Conservation (phyloP, 2,329 filamentous ascomycete genomes). For the Neofusicoccum laricinum region DNA sequence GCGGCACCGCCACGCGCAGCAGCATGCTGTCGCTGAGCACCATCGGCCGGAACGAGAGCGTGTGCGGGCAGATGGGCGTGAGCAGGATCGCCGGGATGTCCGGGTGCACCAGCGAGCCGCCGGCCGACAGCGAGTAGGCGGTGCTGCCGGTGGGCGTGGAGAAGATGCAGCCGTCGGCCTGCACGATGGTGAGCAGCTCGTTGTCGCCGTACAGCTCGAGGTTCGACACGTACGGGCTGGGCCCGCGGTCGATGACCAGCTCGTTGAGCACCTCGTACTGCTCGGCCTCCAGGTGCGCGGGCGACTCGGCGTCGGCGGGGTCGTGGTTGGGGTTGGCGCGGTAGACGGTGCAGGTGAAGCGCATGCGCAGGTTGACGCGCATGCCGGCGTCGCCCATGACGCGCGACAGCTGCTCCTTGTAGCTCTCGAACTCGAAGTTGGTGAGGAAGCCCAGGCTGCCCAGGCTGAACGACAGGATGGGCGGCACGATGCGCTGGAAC, state of each 20-base stretch:
- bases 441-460: conserved; percentile 87
- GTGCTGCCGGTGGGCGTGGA: conserved; percentile 88
- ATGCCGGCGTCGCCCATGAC: conserved; percentile 95
- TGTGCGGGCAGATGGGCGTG: conserved; percentile 96
- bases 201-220: conserved; percentile 95
- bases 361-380: conserved; percentile 97
- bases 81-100: conserved; percentile 95
- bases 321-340: conserved; percentile 52
- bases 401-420: conserved; percentile 80
- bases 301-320: conserved; percentile 32
- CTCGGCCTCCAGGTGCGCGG: conserved; percentile 75
- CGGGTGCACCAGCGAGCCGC: conserved; percentile 91
- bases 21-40: conserved; percentile 93
- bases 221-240: conserved; percentile 94
- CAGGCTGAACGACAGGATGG: conserved; percentile 78
- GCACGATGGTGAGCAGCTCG: conserved; percentile 89
- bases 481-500: conserved; percentile 86
- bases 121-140: conserved; percentile 92
- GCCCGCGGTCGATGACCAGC: conserved; percentile 94
- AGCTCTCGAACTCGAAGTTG: conserved; percentile 81
- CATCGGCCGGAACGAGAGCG: conserved; percentile 95
- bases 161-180: conserved; percentile 97
- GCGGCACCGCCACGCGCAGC: conserved; percentile 82
- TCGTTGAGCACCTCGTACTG: conserved; percentile 98
- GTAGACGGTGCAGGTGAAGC: conserved; percentile 97